Evolutionary conservation across 116 monocot species (phyloP), one percentile per base, ranked within the genome.

Genomic region (Cymodocea nodosa): DNA sequence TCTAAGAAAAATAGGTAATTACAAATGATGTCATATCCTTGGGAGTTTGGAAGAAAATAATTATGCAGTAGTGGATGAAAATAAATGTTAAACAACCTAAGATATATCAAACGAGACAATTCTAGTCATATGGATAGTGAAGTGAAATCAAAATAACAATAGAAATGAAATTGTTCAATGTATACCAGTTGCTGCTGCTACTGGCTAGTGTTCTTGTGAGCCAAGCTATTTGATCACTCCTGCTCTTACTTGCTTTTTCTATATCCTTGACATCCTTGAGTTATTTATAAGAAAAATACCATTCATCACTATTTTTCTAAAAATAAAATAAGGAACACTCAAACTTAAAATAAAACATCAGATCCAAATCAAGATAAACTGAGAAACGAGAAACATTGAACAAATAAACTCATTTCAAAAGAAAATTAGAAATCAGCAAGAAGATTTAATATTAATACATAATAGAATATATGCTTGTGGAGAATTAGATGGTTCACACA

Each of bases 101-200:
- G 58, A 58, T 14, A 58, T 23, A 22, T 58, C 25, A 58, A 14
- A 58, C 20, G 3, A 25, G 18, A 14, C 15, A 15, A 58, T 14
- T 15, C 13, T 25, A 12, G 23, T 25, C 9, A 40, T 36, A 19
- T 36, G 37, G 9, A 36, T 19, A 18, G 6, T 62, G 37, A 17
- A 10, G n/a, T 23, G 20, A 13, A 58, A 23, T 11, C 13, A 20
- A 20, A 25, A 58, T 58, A 58, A 25, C 58, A 4, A 15, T 25
- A 25, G 30, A 58, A 58, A 4, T 58, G 22, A 58, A 62, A 44
- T 44, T 12, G 8, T 62, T 36, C 18, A 62, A 10, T 9, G 9
- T 35, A 37, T 62, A 62, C 62, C 62, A 62, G 36, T 37, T 62
- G 19, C 62, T 62, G 20, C 19, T 39, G 44, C 62, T 62, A 36